Evolutionary conservation across 495 filamentous ascomycete species (phyloP), one percentile per base, ranked within the genome.

Genomic region (Tuber brumale): DNA sequence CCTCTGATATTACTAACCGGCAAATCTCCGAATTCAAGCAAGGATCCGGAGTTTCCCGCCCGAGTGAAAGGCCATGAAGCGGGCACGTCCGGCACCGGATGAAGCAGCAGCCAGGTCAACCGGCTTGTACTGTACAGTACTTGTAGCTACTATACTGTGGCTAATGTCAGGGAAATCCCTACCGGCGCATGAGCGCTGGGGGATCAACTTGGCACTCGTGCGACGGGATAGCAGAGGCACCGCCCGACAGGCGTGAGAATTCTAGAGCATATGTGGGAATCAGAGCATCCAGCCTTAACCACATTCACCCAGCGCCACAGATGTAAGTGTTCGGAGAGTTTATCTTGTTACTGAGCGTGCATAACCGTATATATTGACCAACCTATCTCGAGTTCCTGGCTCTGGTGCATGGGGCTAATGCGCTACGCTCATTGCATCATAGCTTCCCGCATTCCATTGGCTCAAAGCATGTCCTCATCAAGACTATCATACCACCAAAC

Each of bases 51-150:
- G 57, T 6, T 35, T 66, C 57, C 57, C 57, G 27, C 57, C 14
- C 57, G 57, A 66, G 57, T 66, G 57, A 66, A 66, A 66, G 31
- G 27, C 3, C 27, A 66, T 66, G 57, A 66, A 66, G 57, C 57
- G 57, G 57, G 27, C 31, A 12, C 57, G 12, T 18, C 12, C 57
- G 12, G 57, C 4, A 27, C n/a, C 3, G 27, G 57, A 66, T 66
- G 10, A 10, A 18, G 51, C 9, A 27, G 48, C 23, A 14, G 41
- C 41, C 5, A 27, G 23, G 51, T 27, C 51, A 48, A 23, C n/a
- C 9, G 6, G 9, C 51, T 57, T 57, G 23, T 14, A 57, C 48
- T 3, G n/a, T 27, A 39, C 37, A 39, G 37, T 39, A 39, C 37
- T 39, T 39, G 37, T 1, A 39, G 37, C 37, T 39, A 4, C 37